phyloP scores from a whole-genome alignment of 2,329 filamentous ascomycete species.

The Claviceps maximensis region DNA sequence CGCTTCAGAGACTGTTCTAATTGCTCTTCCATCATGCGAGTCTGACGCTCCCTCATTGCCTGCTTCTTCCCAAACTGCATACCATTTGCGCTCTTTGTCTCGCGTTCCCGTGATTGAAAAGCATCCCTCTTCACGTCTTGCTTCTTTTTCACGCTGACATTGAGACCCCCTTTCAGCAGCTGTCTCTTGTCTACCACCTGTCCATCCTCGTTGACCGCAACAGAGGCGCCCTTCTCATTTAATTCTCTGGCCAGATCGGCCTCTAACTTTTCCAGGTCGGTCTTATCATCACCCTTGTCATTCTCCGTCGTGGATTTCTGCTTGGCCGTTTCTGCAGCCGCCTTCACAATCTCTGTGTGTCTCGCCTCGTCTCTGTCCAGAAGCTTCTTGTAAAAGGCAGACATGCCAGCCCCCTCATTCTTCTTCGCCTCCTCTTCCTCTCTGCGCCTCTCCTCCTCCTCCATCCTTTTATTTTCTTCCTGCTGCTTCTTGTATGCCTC shows the following conservation, averaged over 20 bases:
- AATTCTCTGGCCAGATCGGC: slow-evolving; percentile 55
- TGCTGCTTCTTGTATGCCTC: slow-evolving; percentile 72
- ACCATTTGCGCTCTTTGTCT: slow-evolving; percentile 26
- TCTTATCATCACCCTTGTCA: slow-evolving; percentile 8
- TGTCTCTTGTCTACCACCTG: slow-evolving; percentile 78
- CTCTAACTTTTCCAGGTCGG: slow-evolving; percentile 43
- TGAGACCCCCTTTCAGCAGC: slow-evolving; percentile 61
- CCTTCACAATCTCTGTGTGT: slow-evolving; percentile 57
- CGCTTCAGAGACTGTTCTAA: slow-evolving; percentile 61
- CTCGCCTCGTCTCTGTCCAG: slow-evolving; percentile 57
- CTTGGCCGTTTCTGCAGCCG: slow-evolving; percentile 43
- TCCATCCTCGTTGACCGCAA: slow-evolving; percentile 69
- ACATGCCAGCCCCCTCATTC: slow-evolving; percentile 56
- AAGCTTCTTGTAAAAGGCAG: slow-evolving; percentile 63
- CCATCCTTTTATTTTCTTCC: slow-evolving; percentile 55
- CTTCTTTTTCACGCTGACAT: slow-evolving; percentile 53
- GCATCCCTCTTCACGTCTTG: slow-evolving; percentile 19
- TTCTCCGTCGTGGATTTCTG: slow-evolving; percentile 17
- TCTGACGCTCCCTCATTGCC: slow-evolving; percentile 62
- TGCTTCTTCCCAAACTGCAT: slow-evolving; percentile 38
- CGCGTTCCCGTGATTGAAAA: slow-evolving; percentile 14
- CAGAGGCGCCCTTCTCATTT: slow-evolving; percentile 44
- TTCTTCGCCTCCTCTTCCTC: slow-evolving; percentile 54
- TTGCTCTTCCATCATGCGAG: slow-evolving; percentile 66
- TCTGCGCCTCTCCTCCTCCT: slow-evolving; percentile 55